Evolutionary conservation across 2,329 filamentous ascomycete species (phyloP).

Genomic region (Aureobasidium sp.): DNA sequence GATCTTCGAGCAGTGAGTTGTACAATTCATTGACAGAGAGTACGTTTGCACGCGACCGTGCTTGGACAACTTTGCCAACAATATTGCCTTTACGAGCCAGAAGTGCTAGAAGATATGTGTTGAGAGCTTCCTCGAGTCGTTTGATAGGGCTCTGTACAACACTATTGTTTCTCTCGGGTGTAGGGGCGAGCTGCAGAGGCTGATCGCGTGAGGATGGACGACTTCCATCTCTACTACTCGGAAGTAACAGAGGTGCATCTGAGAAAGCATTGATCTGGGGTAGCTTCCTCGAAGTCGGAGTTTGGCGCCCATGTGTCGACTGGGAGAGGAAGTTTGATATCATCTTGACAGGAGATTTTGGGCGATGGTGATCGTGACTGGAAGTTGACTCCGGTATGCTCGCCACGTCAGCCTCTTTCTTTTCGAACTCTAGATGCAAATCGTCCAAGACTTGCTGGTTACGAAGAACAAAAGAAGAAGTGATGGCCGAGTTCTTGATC

Average conservation of each 20-base stretch:
- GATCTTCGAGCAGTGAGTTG: slow-evolving; percentile 77
- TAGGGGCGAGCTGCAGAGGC: background rate
- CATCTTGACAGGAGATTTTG: slow-evolving; percentile 83
- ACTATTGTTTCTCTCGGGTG: background rate
- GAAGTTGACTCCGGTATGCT: slow-evolving; percentile 23
- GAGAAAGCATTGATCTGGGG: slow-evolving; percentile 19
- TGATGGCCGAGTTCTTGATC: slow-evolving; percentile 56
- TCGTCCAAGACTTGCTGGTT: slow-evolving; percentile 71
- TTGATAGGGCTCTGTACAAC: slow-evolving; percentile 53
- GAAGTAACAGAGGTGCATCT: slow-evolving; percentile 31
- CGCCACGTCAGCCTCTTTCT: slow-evolving; percentile 36
- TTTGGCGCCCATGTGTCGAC: slow-evolving; percentile 39
- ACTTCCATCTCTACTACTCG: slow-evolving; percentile 30
- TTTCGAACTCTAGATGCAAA: slow-evolving; percentile 38
- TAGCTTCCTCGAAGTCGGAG: slow-evolving; percentile 25
- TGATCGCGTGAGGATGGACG: slow-evolving; percentile 29
- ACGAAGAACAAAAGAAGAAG: slow-evolving; percentile 64
- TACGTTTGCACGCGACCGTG: slow-evolving; percentile 64
- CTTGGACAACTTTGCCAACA: slow-evolving; percentile 67
- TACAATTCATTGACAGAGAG: slow-evolving; percentile 82
- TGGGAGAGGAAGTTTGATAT: slow-evolving; percentile 70
- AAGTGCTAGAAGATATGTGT: slow-evolving; percentile 72
- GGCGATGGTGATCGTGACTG: slow-evolving; percentile 47
- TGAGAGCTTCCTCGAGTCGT: slow-evolving; percentile 76
- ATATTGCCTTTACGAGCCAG: slow-evolving; percentile 83